Evolutionary conservation across 1,139 yeast genomes (phyloP).

Genomic region (Hyphopichia khmerensis): DNA sequence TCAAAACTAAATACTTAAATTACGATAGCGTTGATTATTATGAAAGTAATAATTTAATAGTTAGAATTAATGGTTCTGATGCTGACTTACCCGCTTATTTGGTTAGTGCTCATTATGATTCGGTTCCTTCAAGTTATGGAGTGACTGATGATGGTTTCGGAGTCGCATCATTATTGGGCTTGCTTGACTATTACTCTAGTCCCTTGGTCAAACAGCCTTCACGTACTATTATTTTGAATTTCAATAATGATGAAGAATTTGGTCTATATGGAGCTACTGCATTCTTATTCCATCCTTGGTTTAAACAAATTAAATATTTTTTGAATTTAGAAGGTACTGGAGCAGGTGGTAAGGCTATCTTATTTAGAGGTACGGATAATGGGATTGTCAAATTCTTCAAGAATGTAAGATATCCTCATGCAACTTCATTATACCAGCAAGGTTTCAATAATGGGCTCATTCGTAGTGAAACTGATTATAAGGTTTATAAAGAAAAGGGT

Average conservation of each 20-base stretch:
- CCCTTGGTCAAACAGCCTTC: constrained; percentile 50
- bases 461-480: constrained; percentile 82
- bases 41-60: constrained; percentile 78
- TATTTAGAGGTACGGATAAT: constrained; percentile 81
- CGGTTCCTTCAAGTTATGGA: constrained; percentile 85
- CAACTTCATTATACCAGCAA: constrained; percentile 75
- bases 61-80: constrained; percentile 64
- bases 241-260: constrained; percentile 89
- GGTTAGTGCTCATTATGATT: constrained; percentile 84
- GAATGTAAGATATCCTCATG: constrained; percentile 69
- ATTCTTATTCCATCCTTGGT: constrained; percentile 77
- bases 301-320: constrained; percentile 58
- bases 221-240: constrained; percentile 76
- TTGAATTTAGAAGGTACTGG: constrained; percentile 95
- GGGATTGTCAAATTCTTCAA: constrained; percentile 51
- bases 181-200: constrained; percentile 50
- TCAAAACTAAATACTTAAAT: constrained; percentile 45
- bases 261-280: constrained; percentile 83
- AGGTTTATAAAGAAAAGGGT: constrained; percentile 65
- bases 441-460: constrained; percentile 76
- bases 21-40: constrained; percentile 56
- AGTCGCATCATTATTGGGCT: constrained; percentile 76
- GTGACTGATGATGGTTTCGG: constrained; percentile 95
- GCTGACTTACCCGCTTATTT: constrained; percentile 61
- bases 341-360: constrained; percentile 83